Evolutionary conservation across 495 filamentous ascomycete species (phyloP), one percentile per base, ranked within the genome.

Genomic region (Neurospora sp.): DNA sequence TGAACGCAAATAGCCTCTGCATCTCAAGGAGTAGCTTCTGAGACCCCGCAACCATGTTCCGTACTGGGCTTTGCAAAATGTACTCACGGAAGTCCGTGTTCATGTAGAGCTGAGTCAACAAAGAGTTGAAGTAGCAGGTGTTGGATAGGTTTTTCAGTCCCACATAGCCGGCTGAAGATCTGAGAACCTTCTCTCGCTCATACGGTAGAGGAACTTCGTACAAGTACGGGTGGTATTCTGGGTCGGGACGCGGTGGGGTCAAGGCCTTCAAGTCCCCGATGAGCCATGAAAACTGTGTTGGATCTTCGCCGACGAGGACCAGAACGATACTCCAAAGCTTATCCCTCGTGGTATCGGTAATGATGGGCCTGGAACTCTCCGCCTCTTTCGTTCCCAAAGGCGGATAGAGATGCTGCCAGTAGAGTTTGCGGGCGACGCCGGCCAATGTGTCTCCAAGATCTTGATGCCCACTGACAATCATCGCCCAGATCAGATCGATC

Each of bases 91-190:
- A 98, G 37, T 88, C 86, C 42, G 92, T 81, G 77, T 99, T 98
- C 94, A 98, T 98, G 84, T 96, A 99, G 1, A 99, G 89, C 78
- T 98, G 96, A 2, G 94, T 96, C 73, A 98, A 88, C 5, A 99
- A 85, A 0, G 96, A 98, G 81, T 98, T 98, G 80, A 98, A 85
- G 78, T 99, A 99, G 83, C 96, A 99, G 8, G 96, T 98, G 78
- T 97, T 97, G 6, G 94, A 95, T 3, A 98, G 86, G 77, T 99
- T 99, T 72, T 84, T 86, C 3, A 99, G 81, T 3, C 96, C 96
- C 20, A 92, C 89, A 77, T 96, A 95, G 37, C 93, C 93, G 53
- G 90, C 90, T 16, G 87, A 80, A 1, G 93, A 90, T 73, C 93
- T 88, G 40, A 96, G 88, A 72, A 89, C 87, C 76, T 90, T 90